Base-by-base conservation (phyloP, 192 early-diverging fungal species). In the Ambispora gerdemannii region DNA sequence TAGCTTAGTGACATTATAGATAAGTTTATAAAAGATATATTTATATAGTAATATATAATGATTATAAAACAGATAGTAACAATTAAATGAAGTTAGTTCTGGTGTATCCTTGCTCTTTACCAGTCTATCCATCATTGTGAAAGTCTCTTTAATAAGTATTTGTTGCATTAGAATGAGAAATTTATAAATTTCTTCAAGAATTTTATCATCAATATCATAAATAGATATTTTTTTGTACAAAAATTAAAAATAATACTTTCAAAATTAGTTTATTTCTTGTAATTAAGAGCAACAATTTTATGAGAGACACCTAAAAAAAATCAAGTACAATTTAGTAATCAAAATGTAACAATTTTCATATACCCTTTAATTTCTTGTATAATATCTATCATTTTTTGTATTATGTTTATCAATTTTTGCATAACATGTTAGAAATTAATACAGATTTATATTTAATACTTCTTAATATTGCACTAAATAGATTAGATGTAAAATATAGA, bases 171-270 rank as follows among this genome's bases (percentile, higher is more conserved):
- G 50, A 20, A 28, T 52, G 28, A 47, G 50, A 52, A 67, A 67
- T 33, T 67, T 67, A 34, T 67, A 50, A 7, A 67, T 32, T 52
- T 67, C 31, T 52, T n/a, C n/a, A n/a, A n/a, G n/a, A n/a, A n/a
- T n/a, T n/a, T n/a, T n/a, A n/a, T n/a, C n/a, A n/a, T n/a, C n/a
- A n/a, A n/a, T n/a, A n/a, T n/a, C n/a, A n/a, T n/a, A n/a, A n/a
- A n/a, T n/a, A n/a, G n/a, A n/a, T n/a, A 32, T 67, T 67, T 67
- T 27, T 67, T 50, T 11, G 13, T 20, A 4, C 55, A 30, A 58
- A 58, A 58, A 30, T 58, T 58, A 30, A 58, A 58, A 58, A 17
- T 22, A 19, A 47, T 43, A 65, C 25, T 13, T 50, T 65, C 38
- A 27, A 33, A 36, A 49, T 65, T 43, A 24, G 63, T 17, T 4